Base-by-base conservation (phyloP, 2,329 filamentous ascomycete genomes). In the Pseudocercospora cruenta region DNA sequence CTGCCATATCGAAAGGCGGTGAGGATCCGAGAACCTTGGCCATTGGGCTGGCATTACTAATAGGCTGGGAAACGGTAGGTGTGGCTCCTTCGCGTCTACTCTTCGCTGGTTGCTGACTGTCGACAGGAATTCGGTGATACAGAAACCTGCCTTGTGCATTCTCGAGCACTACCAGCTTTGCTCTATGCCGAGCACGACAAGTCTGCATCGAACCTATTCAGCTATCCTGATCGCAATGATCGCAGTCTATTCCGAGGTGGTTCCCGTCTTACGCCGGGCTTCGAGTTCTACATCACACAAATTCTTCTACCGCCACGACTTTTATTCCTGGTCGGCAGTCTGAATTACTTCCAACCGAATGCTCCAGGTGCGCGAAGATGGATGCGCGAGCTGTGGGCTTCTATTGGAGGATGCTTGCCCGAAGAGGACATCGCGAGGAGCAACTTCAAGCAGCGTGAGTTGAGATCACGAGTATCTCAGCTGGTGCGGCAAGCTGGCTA, bases 381-480 rank as follows among this genome's bases (percentile, higher is more conserved):
- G 59, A 54, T 61, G 43, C 43, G 59, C 16, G 43, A 61, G 43
- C 59, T 61, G 4, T 61, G 59, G 59, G 24, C 39, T 33, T 61
- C 59, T 16, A 61, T 61, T 21, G 43, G 59, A 10, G 59, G 22
- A 28, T 53, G 59, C 26, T 16, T 51, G 45, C 45, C 59, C 8
- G 22, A 22, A n/a, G 59, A 54, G 14, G 24, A 24, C 8, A 26
- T n/a, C 9, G 59, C 47, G 2, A 16, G 16, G 5, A 54, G 31
- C 10, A 39, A 49, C 14, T 49, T 54, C 28, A 22, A 36, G 9
- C 28, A 53, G 31, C 21, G 45, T 21, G 31, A 49, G 21, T 26
- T 62, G n/a, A 33, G 47, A 7, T 53, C 59, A 19, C 45, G 59
- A 33, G n/a, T 62, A 16, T 22, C 59, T 33, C 59, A 62, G 31